These are phyloP conservation scores for Tubosaeta brunneosetosa DNA, from an alignment of 768 basidiomycete species.

Conservation along the genomic window DNA sequence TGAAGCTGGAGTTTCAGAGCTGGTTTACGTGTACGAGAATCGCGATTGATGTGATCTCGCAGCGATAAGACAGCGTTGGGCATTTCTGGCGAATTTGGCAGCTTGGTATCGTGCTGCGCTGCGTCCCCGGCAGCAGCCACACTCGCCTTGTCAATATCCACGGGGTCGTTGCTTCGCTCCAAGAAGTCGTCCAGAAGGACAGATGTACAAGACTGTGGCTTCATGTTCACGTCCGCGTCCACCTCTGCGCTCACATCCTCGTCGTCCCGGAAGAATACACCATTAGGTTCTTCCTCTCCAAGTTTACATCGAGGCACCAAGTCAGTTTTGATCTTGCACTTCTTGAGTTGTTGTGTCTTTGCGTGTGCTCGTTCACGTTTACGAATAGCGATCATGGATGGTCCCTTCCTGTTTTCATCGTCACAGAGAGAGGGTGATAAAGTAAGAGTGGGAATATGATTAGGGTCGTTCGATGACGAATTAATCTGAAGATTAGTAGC, in stretches of 20 bases:
- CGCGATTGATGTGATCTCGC: conserved; percentile 7
- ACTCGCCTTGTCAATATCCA: conserved; percentile 14
- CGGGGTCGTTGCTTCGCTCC: conserved; percentile 4
- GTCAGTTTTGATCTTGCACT: conserved; percentile 39
- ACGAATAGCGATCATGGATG: conserved; percentile 10
- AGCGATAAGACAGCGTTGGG: conserved; percentile 5
- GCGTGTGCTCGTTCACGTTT: conserved; percentile 44
- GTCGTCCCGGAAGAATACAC: conserved; percentile 53
- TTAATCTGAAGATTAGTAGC: conserved; percentile 25
- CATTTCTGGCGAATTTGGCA: not conserved
- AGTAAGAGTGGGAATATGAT: conserved; percentile 15
- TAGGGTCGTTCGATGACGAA: conserved; percentile 21
- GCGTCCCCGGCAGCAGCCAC: conserved; percentile 1
- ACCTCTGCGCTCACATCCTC: conserved; percentile 61
- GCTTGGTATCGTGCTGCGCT: not conserved
- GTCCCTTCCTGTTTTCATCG: conserved; percentile 22
- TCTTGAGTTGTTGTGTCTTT: conserved; percentile 55
- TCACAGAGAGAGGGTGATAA: conserved; percentile 31
- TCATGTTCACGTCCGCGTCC: conserved; percentile 43
- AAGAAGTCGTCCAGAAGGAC: conserved; percentile 8
- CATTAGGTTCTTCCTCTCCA: conserved; percentile 30
- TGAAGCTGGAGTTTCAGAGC: conserved; percentile 28
- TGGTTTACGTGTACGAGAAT: conserved; percentile 29
- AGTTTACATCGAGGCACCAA: conserved; percentile 29
- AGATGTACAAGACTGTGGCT: conserved; percentile 21